Evolutionary conservation across 2,329 filamentous ascomycete species (phyloP), one percentile per base, ranked within the genome.

Genomic region (Penicillium sp.): DNA sequence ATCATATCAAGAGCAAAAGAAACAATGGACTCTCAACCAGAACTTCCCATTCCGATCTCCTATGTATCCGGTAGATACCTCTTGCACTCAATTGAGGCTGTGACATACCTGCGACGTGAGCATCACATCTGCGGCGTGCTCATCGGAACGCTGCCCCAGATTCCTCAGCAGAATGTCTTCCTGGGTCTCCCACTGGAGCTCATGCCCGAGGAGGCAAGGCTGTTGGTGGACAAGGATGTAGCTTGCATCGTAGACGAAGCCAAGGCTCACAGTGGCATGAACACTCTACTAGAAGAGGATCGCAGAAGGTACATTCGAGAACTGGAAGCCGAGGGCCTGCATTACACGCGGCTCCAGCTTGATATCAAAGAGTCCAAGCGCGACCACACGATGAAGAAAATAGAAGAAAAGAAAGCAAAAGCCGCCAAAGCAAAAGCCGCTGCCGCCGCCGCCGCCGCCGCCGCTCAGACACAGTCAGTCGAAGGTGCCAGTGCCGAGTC

Each of bases 141-240:
- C 52, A 87, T 90, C 56, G 94, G 94, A 54, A 92, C 90, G 7
- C 86, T 96, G 29, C 93, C 94, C 2, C 92, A 97, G 75, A 88
- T 91, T 54, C 92, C 92, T 5, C 93, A 95, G 65, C 94, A 99
- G 75, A 97, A 96, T 76, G 84, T 96, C 54, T 97, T 97, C 71
- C 83, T 93, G 55, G 91, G 92, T 43, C 77, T 97, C 47, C 94
- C 94, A 2, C 77, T 97, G 24, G 89, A 97, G 78, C 81, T 99
- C 43, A 90, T 94, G 79, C 88, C 91, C 1, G 94, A 97, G 76
- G 94, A 99, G 78, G 92, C 88, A 4, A 83, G 86, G 60, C 77
- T 94, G 50, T 82, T 99, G 27, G 86, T 96, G 55, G 87, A 91
- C 62, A 88, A 87, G 63, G 86, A 84, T 55, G 84, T 86, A 64